Percentiles rank a stretch among this genome's conserved stretches.
These are phyloP conservation scores for Aureobasidium sp. DNA, from an alignment of 2,329 filamentous ascomycete genomes.

Conservation along the genomic window DNA sequence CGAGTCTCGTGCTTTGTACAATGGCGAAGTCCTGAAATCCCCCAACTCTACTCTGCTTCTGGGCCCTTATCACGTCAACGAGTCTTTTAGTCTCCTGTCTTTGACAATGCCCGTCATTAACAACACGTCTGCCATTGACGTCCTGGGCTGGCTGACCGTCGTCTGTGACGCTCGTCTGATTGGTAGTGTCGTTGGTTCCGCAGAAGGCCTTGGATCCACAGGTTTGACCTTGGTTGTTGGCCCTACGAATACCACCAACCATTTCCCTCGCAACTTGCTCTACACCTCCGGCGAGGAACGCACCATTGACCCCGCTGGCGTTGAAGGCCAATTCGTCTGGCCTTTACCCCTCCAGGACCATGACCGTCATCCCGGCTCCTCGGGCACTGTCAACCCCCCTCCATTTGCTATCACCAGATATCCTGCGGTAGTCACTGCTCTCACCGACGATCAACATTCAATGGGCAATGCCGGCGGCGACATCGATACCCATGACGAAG, in stretches of 20 bases:
- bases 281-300: constrained; percentile 20
- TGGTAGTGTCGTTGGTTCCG: constrained; percentile 53
- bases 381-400: constrained; percentile 35
- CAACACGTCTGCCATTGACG: constrained; percentile 52
- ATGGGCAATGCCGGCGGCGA: constrained; percentile 63
- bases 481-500: constrained; percentile 66
- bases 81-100: constrained; percentile 68
- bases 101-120: constrained; percentile 73
- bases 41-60: constrained; percentile 58
- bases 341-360: constrained; percentile 24
- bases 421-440: constrained; percentile 55
- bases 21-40: constrained; percentile 35
- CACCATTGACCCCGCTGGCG: background rate
- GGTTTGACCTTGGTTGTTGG: constrained; percentile 67
- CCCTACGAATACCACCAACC: constrained; percentile 58
- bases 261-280: constrained; percentile 32
- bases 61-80: constrained; percentile 67
- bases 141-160: constrained; percentile 78
- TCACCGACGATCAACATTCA: constrained; percentile 43
- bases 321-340: constrained; percentile 25
- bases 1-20: constrained; percentile 34
- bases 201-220: constrained; percentile 63
- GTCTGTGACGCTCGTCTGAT: constrained; percentile 63
- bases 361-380: constrained; percentile 25
- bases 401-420: constrained; percentile 57